Percentiles rank a stretch among this genome's conserved stretches.
Evolutionary conservation across 169 alveolate genomes (phyloP).

Genomic region (Babesia ovata): DNA sequence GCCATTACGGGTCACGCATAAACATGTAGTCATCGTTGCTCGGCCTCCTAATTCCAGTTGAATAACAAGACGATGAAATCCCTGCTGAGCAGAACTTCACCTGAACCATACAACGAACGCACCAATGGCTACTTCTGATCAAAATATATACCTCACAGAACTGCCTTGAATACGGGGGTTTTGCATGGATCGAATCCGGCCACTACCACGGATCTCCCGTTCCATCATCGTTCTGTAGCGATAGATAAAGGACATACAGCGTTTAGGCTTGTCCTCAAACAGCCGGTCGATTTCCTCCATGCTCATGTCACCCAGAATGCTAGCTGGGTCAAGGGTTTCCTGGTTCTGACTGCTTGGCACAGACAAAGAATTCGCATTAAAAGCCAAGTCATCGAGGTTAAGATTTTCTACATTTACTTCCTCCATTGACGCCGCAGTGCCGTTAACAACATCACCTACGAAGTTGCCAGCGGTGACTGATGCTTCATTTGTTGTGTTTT

Average conservation of each 20-base stretch:
- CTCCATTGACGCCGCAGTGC: too few species aligned
- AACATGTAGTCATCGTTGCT: too few species aligned
- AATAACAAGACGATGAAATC: too few species aligned
- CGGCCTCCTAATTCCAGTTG: too few species aligned
- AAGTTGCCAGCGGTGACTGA: too few species aligned
- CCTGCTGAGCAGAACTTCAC: too few species aligned
- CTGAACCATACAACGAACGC: too few species aligned
- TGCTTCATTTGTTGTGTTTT: too few species aligned
- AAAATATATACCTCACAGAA: slow-evolving; percentile 1
- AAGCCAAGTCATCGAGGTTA: slow-evolving; percentile 4
- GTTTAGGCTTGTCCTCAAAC: not conserved
- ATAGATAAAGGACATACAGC: slow-evolving; percentile 39
- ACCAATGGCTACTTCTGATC: not conserved
- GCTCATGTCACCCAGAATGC: not conserved
- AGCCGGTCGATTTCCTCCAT: slow-evolving; percentile 1
- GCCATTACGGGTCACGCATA: too few species aligned
- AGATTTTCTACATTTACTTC: not conserved
- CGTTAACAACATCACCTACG: too few species aligned
- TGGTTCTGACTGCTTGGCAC: not conserved
- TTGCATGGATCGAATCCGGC: not conserved
- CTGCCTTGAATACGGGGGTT: slow-evolving; percentile 12
- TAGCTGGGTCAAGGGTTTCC: not conserved
- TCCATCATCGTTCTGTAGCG: slow-evolving; percentile 42
- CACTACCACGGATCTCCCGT: not conserved
- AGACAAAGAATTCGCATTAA: not conserved